A percentile compares a stretch with the other conserved stretches of the same genome.
These are phyloP conservation scores for Barnettozyma hawaiiensis DNA, from an alignment of 1,139 yeast genomes.

Conservation along the genomic window DNA sequence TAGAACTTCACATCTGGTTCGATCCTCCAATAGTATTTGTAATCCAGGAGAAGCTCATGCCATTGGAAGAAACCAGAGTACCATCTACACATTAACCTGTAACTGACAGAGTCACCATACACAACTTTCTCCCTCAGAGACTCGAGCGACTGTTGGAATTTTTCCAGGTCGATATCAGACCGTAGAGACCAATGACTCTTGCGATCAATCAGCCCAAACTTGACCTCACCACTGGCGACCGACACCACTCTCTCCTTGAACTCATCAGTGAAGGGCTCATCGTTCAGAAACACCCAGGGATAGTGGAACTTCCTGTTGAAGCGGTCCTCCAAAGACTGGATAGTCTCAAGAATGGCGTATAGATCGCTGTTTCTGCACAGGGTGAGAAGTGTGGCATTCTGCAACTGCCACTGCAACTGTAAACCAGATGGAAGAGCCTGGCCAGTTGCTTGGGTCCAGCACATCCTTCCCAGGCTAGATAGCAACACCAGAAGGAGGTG, in stretches of 20 bases:
- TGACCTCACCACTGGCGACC: slow-evolving; percentile 53
- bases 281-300: slow-evolving; percentile 61
- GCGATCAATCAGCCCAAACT: slow-evolving; percentile 57
- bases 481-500: neutral
- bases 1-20: slow-evolving; percentile 52
- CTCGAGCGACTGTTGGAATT: slow-evolving; percentile 30
- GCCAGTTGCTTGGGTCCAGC: neutral
- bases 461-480: neutral
- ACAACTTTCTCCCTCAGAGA: slow-evolving; percentile 40
- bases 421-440: neutral
- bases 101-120: slow-evolving; percentile 49
- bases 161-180: slow-evolving; percentile 50
- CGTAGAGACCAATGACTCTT: slow-evolving; percentile 69
- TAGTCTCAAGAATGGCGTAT: slow-evolving; percentile 43
- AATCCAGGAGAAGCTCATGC: slow-evolving; percentile 32
- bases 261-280: slow-evolving; percentile 44
- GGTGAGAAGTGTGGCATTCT: slow-evolving; percentile 55
- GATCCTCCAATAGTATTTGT: slow-evolving; percentile 52
- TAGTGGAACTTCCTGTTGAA: slow-evolving; percentile 48
- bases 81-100: slow-evolving; percentile 58
- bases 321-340: slow-evolving; percentile 46
- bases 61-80: slow-evolving; percentile 47
- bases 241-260: slow-evolving; percentile 39
- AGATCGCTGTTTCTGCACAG: slow-evolving; percentile 61
- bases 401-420: neutral